phyloP scores from a whole-genome alignment of 2,329 filamentous ascomycete species.

The Cercospora zeae-maydis region DNA sequence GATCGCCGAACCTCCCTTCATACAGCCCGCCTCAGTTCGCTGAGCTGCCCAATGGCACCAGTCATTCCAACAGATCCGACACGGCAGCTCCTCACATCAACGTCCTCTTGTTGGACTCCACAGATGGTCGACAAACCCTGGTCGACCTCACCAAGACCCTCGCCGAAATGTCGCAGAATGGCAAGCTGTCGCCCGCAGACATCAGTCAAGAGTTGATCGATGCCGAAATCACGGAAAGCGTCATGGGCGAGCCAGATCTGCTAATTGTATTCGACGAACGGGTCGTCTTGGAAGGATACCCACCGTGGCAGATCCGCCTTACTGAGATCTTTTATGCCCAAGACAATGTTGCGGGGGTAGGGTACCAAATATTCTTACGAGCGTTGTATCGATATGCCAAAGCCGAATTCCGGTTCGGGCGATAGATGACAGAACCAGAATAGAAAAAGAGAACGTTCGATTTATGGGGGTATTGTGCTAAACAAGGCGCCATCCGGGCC shows the following conservation, averaged over 20 bases:
- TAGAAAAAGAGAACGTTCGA: constrained; percentile 29
- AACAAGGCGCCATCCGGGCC: not conserved
- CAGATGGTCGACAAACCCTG: constrained; percentile 88
- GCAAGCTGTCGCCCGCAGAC: constrained; percentile 75
- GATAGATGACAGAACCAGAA: constrained; percentile 36
- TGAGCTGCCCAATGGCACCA: constrained; percentile 31
- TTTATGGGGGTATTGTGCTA: constrained; percentile 12
- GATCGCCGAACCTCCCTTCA: constrained; percentile 66
- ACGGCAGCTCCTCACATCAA: constrained; percentile 47
- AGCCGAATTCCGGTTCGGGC: constrained; percentile 82
- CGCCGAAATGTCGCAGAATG: constrained; percentile 88
- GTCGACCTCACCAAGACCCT: constrained; percentile 94
- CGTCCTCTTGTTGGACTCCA: constrained; percentile 76
- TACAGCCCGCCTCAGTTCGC: constrained; percentile 46
- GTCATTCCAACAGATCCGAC: constrained; percentile 29
- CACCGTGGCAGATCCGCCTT: constrained; percentile 90
- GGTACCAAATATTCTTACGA: constrained; percentile 88
- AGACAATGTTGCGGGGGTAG: constrained; percentile 56
- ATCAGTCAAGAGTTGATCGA: constrained; percentile 85
- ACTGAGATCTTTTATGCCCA: constrained; percentile 80
- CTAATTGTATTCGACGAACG: constrained; percentile 81
- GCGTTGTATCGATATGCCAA: constrained; percentile 79
- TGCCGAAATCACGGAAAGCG: constrained; percentile 71
- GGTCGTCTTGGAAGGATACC: constrained; percentile 84
- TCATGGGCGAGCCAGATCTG: constrained; percentile 87